Evolutionary conservation across 345 rosid species (phyloP).

Genomic region (Alliaria petiolata): DNA sequence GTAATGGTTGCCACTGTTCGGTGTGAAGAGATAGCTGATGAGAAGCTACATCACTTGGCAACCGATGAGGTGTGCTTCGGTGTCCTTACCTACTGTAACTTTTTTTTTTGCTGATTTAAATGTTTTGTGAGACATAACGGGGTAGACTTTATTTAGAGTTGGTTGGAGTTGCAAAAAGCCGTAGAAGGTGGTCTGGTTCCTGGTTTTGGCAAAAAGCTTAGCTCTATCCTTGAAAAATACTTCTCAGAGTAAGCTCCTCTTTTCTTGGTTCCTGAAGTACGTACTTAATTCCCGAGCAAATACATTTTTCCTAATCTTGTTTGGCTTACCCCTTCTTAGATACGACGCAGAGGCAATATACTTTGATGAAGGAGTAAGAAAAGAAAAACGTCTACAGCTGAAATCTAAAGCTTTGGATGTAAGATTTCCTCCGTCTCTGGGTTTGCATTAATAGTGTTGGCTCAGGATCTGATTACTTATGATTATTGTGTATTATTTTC

Average conservation of each 20-base stretch:
- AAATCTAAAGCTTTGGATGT: slow-evolving; percentile 67
- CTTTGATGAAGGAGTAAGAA: slow-evolving; percentile 73
- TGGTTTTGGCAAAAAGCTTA: slow-evolving; percentile 72
- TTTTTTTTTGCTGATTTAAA: neutral
- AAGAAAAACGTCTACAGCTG: slow-evolving; percentile 50
- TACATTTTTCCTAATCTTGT: slow-evolving; percentile 11
- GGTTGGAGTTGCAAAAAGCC: slow-evolving; percentile 66
- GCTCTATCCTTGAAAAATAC: slow-evolving; percentile 51
- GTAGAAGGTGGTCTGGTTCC: slow-evolving; percentile 48
- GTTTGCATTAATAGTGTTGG: neutral
- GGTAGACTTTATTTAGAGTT: slow-evolving; percentile 41
- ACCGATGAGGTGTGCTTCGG: slow-evolving; percentile 50
- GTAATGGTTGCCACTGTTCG: slow-evolving; percentile 94
- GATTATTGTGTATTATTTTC: slow-evolving; percentile 3
- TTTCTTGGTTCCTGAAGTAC: neutral
- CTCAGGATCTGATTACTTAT: neutral
- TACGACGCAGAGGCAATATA: slow-evolving; percentile 63
- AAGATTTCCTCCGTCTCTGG: slow-evolving; percentile 25
- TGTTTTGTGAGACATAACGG: neutral
- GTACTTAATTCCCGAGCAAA: neutral
- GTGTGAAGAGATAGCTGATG: slow-evolving; percentile 87
- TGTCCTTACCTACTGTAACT: neutral
- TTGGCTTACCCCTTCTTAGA: slow-evolving; percentile 33
- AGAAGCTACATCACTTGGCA: slow-evolving; percentile 46
- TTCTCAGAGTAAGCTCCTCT: slow-evolving; percentile 55